Evolutionary conservation across 208 protist species (phyloP), one percentile per base, ranked within the genome.

Genomic region (Phytomonas sp.): DNA sequence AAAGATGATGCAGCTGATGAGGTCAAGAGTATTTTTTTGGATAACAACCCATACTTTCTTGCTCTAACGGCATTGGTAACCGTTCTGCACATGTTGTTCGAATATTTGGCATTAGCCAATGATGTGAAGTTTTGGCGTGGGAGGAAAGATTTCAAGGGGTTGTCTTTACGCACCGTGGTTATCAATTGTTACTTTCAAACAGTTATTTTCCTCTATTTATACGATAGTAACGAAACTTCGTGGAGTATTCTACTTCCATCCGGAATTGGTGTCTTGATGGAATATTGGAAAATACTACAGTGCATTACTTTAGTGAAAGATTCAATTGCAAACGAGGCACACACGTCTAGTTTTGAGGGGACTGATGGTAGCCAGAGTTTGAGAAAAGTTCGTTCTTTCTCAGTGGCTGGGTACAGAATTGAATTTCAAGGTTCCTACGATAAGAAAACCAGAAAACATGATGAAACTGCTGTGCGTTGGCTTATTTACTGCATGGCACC

Each of bases 51-150:
- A 30, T 88, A 82, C 37, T 79, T 99, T 17, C 82, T 99, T 0
- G 92, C 60, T 9, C 46, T 99, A 15, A 99, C 98, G 1, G 79
- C 91, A 11, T 59, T 97, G 31, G 97, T 99, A 17, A 96, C 97
- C 11, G 53, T 98, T 11, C 88, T 99, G 43, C 98, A 99, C 78
- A 96, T 92, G 56, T 67, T 99, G 8, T 99, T 99, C 73, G 98
- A 99, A 79, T 98, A 98, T 70, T 78, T 99, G n/a, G 98, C 98
- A 6, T 99, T 99, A 78, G 98, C 99, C 62, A 98, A 99, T 77
- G 97, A 96, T 74, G 81, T 95, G 30, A 81, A 84, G 64, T 97
- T 95, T 72, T 97, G 92, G 90, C 74, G 79, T 29, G 76, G 78
- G 34, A 83, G 89, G 29, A 97, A 99, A 72, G 85, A 96, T 62